Conservation (phyloP, 2,329 filamentous ascomycete species). For the Calonectria pauciramosa region DNA sequence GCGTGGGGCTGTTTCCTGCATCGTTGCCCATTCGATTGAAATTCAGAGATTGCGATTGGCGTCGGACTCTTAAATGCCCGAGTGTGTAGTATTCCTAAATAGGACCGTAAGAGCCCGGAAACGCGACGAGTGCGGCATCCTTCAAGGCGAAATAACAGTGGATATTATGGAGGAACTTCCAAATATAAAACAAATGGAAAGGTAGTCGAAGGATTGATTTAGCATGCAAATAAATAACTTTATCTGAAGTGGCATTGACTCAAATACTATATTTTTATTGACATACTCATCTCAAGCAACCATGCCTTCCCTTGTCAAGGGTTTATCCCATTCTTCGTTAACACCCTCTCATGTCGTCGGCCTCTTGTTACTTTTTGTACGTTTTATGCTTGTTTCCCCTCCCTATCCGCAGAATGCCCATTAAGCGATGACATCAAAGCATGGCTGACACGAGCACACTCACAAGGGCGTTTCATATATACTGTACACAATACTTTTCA, state of each 20-base stretch:
- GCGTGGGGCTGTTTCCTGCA: neutral
- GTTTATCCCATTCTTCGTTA: neutral
- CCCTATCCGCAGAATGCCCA: neutral
- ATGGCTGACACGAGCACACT: neutral
- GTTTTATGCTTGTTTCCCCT: neutral
- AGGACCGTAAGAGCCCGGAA: neutral
- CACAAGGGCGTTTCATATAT: neutral
- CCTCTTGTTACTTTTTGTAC: neutral
- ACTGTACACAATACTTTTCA: neutral
- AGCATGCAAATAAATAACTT: neutral
- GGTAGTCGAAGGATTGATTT: neutral
- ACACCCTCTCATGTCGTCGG: neutral
- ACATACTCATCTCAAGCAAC: neutral
- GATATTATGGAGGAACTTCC: neutral
- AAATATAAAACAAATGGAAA: neutral
- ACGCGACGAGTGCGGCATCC: neutral
- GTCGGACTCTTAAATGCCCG: neutral
- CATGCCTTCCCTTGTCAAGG: neutral
- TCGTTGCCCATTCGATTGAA: neutral
- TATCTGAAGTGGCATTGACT: neutral
- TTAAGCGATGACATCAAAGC: neutral
- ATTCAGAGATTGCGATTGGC: neutral
- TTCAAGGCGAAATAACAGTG: neutral
- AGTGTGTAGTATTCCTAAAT: neutral
- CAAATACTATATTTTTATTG: neutral